These are phyloP conservation scores for Pichia heedii DNA, from an alignment of 805 yeast genomes.

Conservation along the genomic window DNA sequence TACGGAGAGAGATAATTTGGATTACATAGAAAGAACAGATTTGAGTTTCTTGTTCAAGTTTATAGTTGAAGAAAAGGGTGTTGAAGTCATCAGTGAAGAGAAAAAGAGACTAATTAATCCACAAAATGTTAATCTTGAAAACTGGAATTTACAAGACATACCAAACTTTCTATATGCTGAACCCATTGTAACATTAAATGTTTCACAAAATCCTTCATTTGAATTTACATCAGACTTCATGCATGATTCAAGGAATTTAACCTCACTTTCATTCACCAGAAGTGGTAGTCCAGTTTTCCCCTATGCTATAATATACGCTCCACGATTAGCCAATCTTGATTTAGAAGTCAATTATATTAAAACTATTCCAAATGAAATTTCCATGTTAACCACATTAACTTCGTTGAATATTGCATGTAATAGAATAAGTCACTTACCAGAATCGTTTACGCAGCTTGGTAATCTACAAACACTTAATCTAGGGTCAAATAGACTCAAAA, in stretches of 20 bases:
- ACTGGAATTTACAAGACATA: slow-evolving; percentile 70
- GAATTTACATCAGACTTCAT: slow-evolving; percentile 78
- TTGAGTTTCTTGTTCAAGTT: slow-evolving; percentile 75
- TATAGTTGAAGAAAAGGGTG: slow-evolving; percentile 61
- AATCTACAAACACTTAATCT: slow-evolving; percentile 57
- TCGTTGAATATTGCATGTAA: slow-evolving; percentile 67
- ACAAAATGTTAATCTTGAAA: slow-evolving; percentile 62
- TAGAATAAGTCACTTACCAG: slow-evolving; percentile 55
- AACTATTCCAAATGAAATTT: slow-evolving; percentile 48
- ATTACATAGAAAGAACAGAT: slow-evolving; percentile 77
- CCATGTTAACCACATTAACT: slow-evolving; percentile 44
- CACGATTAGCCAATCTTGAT: slow-evolving; percentile 56
- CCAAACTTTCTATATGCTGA: slow-evolving; percentile 78
- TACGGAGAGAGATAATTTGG: slow-evolving; percentile 63
- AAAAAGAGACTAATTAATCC: slow-evolving; percentile 43
- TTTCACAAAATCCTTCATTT: slow-evolving; percentile 80
- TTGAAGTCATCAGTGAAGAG: slow-evolving; percentile 29
- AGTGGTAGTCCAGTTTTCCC: slow-evolving; percentile 75
- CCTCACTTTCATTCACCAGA: slow-evolving; percentile 56
- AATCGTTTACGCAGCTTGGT: slow-evolving; percentile 45
- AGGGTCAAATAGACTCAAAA: slow-evolving; percentile 64
- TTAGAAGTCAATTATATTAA: slow-evolving; percentile 72
- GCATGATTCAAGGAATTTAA: slow-evolving; percentile 65
- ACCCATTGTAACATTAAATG: slow-evolving; percentile 73
- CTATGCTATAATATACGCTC: slow-evolving; percentile 58